These are phyloP conservation scores for Phialophora tarda DNA, from an alignment of 2,329 filamentous ascomycete species.

Conservation along the genomic window DNA sequence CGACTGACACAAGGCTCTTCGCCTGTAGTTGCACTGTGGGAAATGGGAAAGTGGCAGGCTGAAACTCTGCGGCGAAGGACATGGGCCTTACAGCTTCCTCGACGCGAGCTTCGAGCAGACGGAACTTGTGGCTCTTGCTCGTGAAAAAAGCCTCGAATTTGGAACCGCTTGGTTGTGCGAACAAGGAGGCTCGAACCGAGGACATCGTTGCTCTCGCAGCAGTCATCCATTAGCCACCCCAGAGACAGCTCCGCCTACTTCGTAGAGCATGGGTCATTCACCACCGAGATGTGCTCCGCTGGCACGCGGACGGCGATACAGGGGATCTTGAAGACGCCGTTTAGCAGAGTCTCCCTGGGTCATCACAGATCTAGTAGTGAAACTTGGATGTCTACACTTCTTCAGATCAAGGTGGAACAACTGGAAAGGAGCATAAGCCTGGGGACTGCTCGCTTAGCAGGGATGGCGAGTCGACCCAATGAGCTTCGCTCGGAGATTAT, in stretches of 20 bases:
- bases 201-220: neutral
- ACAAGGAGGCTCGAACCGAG: neutral
- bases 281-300: neutral
- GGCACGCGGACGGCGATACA: neutral
- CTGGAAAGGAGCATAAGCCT: constrained; percentile 7
- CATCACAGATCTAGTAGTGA: neutral
- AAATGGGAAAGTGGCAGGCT: constrained; percentile 17
- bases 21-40: constrained; percentile 5
- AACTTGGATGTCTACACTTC: neutral
- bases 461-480: constrained; percentile 22
- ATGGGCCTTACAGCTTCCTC: neutral
- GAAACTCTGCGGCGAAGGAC: constrained; percentile 13
- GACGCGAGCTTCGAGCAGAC: neutral
- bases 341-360: neutral
- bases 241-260: neutral
- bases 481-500: constrained; percentile 32
- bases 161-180: neutral
- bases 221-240: neutral
- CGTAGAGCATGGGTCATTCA: neutral
- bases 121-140: neutral
- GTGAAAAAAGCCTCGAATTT: neutral
- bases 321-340: neutral
- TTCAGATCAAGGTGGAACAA: constrained; percentile 1
- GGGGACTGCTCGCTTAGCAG: constrained; percentile 22
- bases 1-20: neutral